phyloP scores from a whole-genome alignment of 169 alveolate genomes.

The Babesia ovis region DNA sequence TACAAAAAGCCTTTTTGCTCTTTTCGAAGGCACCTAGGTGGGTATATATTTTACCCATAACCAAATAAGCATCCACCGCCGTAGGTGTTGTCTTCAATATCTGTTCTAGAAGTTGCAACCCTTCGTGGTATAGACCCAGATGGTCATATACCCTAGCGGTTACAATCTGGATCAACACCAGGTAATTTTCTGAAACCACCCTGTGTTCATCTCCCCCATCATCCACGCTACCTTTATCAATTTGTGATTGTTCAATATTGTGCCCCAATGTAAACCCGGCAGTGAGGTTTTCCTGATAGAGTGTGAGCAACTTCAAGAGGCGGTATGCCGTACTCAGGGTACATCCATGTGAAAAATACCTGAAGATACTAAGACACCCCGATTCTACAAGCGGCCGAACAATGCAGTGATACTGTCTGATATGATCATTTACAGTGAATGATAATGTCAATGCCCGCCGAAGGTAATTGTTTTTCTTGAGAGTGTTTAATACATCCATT shows the following conservation, averaged over 20 bases:
- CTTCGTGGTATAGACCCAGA: slow-evolving; percentile 18
- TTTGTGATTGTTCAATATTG: not conserved
- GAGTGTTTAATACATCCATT: slow-evolving; percentile 5
- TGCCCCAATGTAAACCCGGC: slow-evolving; percentile 3
- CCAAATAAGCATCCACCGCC: slow-evolving; percentile 19
- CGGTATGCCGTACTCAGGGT: slow-evolving; percentile 28
- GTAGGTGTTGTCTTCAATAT: slow-evolving; percentile 18
- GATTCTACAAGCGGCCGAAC: not conserved
- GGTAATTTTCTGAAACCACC: not conserved
- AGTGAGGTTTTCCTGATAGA: slow-evolving; percentile 13
- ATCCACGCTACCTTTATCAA: not conserved
- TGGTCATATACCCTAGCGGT: slow-evolving; percentile 35
- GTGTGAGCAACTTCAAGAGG: slow-evolving; percentile 5
- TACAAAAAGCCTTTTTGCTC: slow-evolving; percentile 34
- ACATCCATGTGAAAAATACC: slow-evolving; percentile 23
- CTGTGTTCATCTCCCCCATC: not conserved
- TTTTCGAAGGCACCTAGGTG: slow-evolving; percentile 33
- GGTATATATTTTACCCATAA: slow-evolving; percentile 37
- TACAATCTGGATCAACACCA: slow-evolving; percentile 1
- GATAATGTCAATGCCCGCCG: slow-evolving; percentile 1
- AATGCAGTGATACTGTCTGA: not conserved
- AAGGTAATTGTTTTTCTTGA: slow-evolving; percentile 17
- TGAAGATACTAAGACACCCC: slow-evolving; percentile 26
- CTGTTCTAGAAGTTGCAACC: slow-evolving; percentile 19
- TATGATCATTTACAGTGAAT: slow-evolving; percentile 12